These are phyloP conservation scores for Trichaptum fuscoviolaceum DNA, from an alignment of 768 basidiomycete genomes.

Conservation along the genomic window DNA sequence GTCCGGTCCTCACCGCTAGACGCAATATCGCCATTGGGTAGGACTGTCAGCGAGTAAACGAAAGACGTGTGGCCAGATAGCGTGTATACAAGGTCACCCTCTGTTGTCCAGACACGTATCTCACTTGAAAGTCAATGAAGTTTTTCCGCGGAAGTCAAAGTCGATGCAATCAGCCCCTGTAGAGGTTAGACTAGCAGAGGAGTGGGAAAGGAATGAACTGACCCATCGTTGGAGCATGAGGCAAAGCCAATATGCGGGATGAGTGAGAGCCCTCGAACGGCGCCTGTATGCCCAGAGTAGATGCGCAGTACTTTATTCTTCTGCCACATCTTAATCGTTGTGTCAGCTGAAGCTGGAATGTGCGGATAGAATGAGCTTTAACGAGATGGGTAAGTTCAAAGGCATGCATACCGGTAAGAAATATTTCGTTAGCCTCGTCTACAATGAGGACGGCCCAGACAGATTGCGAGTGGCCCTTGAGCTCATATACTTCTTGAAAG, in stretches of 20 bases:
- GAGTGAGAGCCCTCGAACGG: constrained; percentile 79
- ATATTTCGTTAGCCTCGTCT: constrained; percentile 52
- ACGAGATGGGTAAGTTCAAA: background rate
- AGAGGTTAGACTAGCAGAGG: constrained; percentile 3
- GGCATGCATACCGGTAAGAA: constrained; percentile 64
- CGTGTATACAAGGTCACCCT: constrained; percentile 68
- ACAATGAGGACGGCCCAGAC: constrained; percentile 91
- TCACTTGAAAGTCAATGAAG: constrained; percentile 45
- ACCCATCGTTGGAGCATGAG: constrained; percentile 95
- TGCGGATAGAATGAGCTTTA: constrained; percentile 7
- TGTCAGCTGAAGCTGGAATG: constrained; percentile 83
- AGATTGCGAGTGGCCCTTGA: constrained; percentile 84
- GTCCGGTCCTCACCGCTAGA: constrained; percentile 95
- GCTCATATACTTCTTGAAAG: constrained; percentile 63
- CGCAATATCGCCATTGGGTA: constrained; percentile 78
- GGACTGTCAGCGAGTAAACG: constrained; percentile 82
- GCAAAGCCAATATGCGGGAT: constrained; percentile 89
- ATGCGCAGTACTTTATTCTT: constrained; percentile 69
- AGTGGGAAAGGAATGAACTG: constrained; percentile 14
- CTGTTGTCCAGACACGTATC: constrained; percentile 88
- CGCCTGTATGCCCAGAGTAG: constrained; percentile 84
- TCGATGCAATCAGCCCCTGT: background rate
- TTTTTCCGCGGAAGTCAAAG: background rate
- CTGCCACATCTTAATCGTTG: constrained; percentile 85
- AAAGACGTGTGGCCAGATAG: constrained; percentile 97